phyloP scores from a whole-genome alignment of 1,284 basidiomycete species.

The Tremellales sp. region DNA sequence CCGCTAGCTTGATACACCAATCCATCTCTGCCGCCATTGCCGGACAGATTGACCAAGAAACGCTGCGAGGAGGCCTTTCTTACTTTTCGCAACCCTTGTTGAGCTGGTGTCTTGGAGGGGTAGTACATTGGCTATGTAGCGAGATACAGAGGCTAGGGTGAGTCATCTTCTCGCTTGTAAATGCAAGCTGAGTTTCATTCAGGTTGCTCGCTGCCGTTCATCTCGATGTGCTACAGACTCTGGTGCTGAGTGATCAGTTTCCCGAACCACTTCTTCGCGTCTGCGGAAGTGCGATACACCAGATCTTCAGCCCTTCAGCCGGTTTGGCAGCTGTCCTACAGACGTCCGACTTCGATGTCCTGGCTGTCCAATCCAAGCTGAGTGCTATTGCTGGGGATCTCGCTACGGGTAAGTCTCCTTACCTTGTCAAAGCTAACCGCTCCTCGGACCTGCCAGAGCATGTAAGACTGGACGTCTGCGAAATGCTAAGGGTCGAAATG shows the following conservation, averaged over 20 bases:
- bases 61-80: constrained; percentile 51
- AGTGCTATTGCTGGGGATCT: constrained; percentile 19
- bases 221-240: constrained; percentile 42
- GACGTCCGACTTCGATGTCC: constrained; percentile 35
- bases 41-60: constrained; percentile 53
- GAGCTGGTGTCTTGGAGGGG: constrained; percentile 53
- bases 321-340: constrained; percentile 35
- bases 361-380: constrained; percentile 23
- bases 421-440: too few species aligned
- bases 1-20: constrained; percentile 53
- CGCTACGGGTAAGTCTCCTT: too few species aligned
- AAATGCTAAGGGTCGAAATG: too few species aligned
- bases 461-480: too few species aligned
- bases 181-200: background rate
- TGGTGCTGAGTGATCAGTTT: constrained; percentile 37
- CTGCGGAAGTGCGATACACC: constrained; percentile 21
- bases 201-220: constrained; percentile 40
- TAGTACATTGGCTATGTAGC: constrained; percentile 47
- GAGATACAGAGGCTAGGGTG: constrained; percentile 46
- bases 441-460: background rate
- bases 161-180: constrained; percentile 6
- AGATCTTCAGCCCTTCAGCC: constrained; percentile 26
- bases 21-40: constrained; percentile 48
- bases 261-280: constrained; percentile 36
- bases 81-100: constrained; percentile 55